Conservation (phyloP, 805 yeast species). For the Clavispora asparagi region DNA sequence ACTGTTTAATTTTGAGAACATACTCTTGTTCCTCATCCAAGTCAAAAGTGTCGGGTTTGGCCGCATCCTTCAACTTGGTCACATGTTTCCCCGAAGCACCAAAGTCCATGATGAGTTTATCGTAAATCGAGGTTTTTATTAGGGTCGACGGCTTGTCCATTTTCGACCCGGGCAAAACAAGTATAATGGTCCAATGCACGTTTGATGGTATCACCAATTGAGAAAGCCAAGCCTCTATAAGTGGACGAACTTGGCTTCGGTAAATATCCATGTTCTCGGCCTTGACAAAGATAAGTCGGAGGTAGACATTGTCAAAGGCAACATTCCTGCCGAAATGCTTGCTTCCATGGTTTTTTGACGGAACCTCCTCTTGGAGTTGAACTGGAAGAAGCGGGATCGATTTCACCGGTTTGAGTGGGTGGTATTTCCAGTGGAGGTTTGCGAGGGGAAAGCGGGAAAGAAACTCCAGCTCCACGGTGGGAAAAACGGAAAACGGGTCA, state of each 20-base stretch:
- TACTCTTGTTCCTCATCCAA: constrained; percentile 25
- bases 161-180: constrained; percentile 39
- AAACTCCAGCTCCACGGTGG: constrained; percentile 40
- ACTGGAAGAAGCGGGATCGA: constrained; percentile 59
- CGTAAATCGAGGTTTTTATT: constrained; percentile 45
- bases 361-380: constrained; percentile 53
- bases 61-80: neutral
- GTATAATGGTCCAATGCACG: constrained; percentile 60
- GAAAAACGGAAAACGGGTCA: constrained; percentile 66
- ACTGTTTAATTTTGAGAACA: constrained; percentile 33
- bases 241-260: constrained; percentile 73
- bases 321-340: constrained; percentile 17
- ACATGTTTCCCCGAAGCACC: constrained; percentile 35
- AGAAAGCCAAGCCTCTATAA: constrained; percentile 75
- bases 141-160: constrained; percentile 32
- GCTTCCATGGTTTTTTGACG: constrained; percentile 19
- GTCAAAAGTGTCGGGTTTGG: constrained; percentile 2
- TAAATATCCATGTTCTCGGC: constrained; percentile 69
- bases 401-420: constrained; percentile 48
- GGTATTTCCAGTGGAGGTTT: constrained; percentile 64
- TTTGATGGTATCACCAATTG: constrained; percentile 30
- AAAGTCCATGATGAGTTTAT: constrained; percentile 53
- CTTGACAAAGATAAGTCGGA: constrained; percentile 64
- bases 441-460: constrained; percentile 48
- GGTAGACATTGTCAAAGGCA: constrained; percentile 40